A percentile compares a stretch with the other conserved stretches of the same genome.
phyloP scores from a whole-genome alignment of 106 monocot genomes.

The Dendrobium huoshanense region DNA sequence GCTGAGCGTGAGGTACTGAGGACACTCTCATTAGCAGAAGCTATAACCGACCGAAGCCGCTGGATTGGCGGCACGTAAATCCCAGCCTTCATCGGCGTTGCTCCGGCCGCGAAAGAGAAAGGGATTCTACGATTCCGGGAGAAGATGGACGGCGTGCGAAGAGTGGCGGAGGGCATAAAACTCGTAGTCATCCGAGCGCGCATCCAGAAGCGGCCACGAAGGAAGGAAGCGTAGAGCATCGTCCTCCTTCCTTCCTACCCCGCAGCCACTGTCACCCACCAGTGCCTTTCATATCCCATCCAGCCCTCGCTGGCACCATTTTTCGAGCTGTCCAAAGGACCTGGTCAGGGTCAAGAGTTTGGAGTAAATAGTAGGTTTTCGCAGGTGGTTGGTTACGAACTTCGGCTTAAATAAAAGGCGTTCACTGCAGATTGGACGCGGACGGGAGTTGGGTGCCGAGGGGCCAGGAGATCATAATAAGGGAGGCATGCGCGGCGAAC shows the following conservation, averaged over 20 bases:
- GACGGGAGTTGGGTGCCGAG: no score
- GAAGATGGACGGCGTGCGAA: not conserved
- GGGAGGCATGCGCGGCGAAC: no score
- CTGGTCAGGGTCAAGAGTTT: no score
- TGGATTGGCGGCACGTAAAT: conserved; percentile 56
- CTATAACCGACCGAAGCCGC: conserved; percentile 71
- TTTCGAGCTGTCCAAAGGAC: not conserved
- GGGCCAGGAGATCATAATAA: no score
- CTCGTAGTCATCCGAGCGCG: conserved; percentile 29
- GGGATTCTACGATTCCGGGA: conserved; percentile 12
- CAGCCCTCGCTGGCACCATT: not conserved
- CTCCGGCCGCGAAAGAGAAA: not conserved
- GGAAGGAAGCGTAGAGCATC: conserved; percentile 45
- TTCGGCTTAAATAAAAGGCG: no score
- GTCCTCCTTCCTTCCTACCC: conserved; percentile 7
- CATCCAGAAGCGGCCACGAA: conserved; percentile 32
- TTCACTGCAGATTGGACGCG: no score
- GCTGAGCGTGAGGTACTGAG: conserved; percentile 10
- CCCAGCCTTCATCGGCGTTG: conserved; percentile 23
- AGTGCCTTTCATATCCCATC: not conserved
- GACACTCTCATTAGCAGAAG: conserved; percentile 43
- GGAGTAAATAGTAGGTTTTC: no score
- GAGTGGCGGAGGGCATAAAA: conserved; percentile 10
- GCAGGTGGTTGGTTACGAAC: no score
- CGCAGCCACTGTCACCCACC: conserved; percentile 3